A percentile compares a stretch with the other conserved stretches of the same genome.
Evolutionary conservation across 2,329 filamentous ascomycete species (phyloP).

Genomic region (Pseudocercospora pini-densiflorae): DNA sequence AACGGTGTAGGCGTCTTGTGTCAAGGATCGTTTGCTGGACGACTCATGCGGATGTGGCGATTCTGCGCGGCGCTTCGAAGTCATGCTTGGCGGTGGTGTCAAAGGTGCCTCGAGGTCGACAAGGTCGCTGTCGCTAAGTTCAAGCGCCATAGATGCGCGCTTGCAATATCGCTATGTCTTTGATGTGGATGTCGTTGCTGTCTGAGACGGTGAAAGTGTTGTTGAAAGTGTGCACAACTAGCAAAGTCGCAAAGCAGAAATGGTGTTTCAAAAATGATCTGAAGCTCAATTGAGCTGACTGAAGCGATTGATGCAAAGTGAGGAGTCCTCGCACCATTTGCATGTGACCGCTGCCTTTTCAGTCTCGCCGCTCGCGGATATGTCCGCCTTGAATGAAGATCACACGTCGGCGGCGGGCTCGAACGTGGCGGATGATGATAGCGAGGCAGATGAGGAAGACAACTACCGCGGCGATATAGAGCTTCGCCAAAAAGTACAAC

Average conservation of each 20-base stretch:
- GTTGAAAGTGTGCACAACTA: not conserved
- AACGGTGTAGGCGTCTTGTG: not conserved
- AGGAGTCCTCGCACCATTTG: not conserved
- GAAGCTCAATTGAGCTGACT: not conserved
- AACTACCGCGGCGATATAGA: not conserved
- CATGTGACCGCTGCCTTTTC: not conserved
- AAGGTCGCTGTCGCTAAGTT: not conserved
- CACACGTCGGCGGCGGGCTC: not conserved
- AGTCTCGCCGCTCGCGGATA: not conserved
- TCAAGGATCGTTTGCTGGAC: conserved; percentile 9
- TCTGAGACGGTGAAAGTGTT: not conserved
- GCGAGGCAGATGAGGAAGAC: not conserved
- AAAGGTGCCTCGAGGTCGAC: not conserved
- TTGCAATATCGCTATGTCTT: not conserved
- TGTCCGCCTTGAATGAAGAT: conserved; percentile 1
- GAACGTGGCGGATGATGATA: not conserved
- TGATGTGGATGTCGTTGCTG: not conserved
- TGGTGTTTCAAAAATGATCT: not conserved
- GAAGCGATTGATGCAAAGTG: not conserved
- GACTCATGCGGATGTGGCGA: conserved; percentile 6
- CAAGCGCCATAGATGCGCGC: not conserved
- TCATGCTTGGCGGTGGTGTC: not conserved
- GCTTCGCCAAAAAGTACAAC: not conserved
- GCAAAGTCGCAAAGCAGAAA: not conserved
- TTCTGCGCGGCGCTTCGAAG: conserved; percentile 14